phyloP scores from a whole-genome alignment of 2,329 filamentous ascomycete genomes.

The Fusarium sororula region DNA sequence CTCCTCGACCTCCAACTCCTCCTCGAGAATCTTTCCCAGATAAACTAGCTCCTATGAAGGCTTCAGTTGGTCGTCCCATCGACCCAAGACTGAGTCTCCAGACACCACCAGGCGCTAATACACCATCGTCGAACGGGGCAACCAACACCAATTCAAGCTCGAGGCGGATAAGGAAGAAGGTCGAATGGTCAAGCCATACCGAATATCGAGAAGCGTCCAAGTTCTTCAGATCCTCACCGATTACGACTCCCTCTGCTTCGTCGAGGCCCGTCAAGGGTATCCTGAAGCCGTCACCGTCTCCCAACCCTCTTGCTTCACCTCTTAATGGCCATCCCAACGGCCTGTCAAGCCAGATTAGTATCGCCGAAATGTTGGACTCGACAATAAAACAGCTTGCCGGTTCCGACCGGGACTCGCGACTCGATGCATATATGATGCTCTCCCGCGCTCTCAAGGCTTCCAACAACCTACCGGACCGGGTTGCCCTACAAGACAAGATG shows the following conservation, averaged over 20 bases:
- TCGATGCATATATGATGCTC: slow-evolving; percentile 89
- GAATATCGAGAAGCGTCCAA: slow-evolving; percentile 56
- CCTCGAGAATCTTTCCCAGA: slow-evolving; percentile 64
- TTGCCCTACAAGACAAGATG: slow-evolving; percentile 80
- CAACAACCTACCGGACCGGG: slow-evolving; percentile 79
- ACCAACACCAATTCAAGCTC: slow-evolving; percentile 55
- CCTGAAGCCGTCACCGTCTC: slow-evolving; percentile 73
- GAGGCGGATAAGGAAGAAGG: slow-evolving; percentile 59
- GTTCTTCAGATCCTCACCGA: slow-evolving; percentile 51
- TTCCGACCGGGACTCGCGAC: slow-evolving; percentile 73
- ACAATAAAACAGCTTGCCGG: slow-evolving; percentile 83
- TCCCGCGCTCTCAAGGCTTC: slow-evolving; percentile 81
- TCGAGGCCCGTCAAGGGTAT: slow-evolving; percentile 71
- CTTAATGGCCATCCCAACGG: slow-evolving; percentile 54
- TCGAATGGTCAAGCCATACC: slow-evolving; percentile 66
- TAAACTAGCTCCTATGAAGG: slow-evolving; percentile 47
- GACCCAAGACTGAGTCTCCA: slow-evolving; percentile 52
- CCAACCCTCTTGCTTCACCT: slow-evolving; percentile 55
- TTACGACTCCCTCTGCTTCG: slow-evolving; percentile 52
- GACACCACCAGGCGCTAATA: slow-evolving; percentile 62
- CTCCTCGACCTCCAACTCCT: slow-evolving; percentile 72
- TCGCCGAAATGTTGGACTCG: slow-evolving; percentile 85
- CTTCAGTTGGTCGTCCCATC: slow-evolving; percentile 49
- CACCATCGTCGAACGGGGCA: slow-evolving; percentile 54
- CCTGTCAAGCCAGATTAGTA: slow-evolving; percentile 57